These are phyloP conservation scores for Sporothrix sp. DNA, from an alignment of 2,329 filamentous ascomycete species.

Conservation along the genomic window DNA sequence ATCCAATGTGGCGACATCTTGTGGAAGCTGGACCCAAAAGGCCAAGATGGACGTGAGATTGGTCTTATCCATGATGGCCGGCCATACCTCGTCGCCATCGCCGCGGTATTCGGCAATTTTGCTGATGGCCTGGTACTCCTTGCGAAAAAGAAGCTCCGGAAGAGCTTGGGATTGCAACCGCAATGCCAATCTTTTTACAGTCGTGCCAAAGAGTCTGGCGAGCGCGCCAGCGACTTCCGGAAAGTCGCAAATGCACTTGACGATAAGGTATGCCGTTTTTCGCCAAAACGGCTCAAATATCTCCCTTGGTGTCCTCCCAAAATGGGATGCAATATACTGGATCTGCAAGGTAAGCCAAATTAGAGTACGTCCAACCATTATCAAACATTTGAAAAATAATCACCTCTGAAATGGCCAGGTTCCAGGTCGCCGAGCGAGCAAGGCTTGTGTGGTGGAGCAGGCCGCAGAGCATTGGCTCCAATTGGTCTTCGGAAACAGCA, in stretches of 20 bases:
- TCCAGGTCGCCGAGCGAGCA: conserved; percentile 10
- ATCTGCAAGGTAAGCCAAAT: too few relatives aligned
- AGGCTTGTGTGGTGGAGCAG: conserved; percentile 14
- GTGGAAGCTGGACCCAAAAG: conserved; percentile 16
- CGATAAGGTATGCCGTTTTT: conserved; percentile 68
- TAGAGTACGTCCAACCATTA: neutral
- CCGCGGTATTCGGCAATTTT: conserved; percentile 71
- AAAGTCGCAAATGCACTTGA: conserved; percentile 68
- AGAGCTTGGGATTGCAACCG: conserved; percentile 72
- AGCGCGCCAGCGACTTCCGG: conserved; percentile 77
- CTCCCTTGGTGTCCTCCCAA: conserved; percentile 51
- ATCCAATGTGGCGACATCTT: conserved; percentile 12
- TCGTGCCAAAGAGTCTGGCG: conserved; percentile 70
- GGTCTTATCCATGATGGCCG: conserved; percentile 42
- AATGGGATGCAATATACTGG: conserved; percentile 58
- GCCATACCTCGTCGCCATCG: conserved; percentile 49
- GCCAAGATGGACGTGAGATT: conserved; percentile 52
- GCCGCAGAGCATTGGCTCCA: conserved; percentile 16
- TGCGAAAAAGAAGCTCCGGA: conserved; percentile 71
- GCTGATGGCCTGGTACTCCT: conserved; percentile 56
- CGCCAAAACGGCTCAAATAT: conserved; percentile 85
- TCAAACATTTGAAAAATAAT: too few relatives aligned
- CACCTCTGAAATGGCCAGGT: conserved; percentile 14
- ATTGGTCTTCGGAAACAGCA: conserved; percentile 13
- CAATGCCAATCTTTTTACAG: conserved; percentile 62